A percentile compares a stretch with the other conserved stretches of the same genome.
phyloP scores from a whole-genome alignment of 805 yeast genomes.

The Wickerhamiella brachini region DNA sequence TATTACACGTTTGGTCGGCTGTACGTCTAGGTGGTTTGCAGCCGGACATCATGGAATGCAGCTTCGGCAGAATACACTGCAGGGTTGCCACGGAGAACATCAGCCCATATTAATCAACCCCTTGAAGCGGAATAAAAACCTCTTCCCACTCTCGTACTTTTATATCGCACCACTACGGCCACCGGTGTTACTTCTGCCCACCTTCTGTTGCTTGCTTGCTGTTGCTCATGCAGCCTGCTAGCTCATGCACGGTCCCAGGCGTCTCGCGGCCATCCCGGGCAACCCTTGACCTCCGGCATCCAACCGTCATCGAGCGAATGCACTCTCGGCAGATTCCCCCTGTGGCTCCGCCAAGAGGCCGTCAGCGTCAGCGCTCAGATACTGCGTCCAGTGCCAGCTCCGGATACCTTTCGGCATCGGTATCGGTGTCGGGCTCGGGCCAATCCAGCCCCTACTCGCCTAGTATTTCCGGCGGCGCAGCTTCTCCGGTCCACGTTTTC shows the following conservation, averaged over 20 bases:
- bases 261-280: not conserved
- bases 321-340: not conserved
- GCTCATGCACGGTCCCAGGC: not conserved
- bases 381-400: not conserved
- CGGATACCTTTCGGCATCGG: not conserved
- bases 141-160: no score
- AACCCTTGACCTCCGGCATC: not conserved
- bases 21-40: no score
- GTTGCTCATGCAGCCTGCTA: not conserved
- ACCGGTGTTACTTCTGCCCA: no score
- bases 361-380: not conserved
- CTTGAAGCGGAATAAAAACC: no score
- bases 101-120: not conserved
- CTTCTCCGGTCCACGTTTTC: slow-evolving; percentile 16
- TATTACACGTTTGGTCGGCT: no score
- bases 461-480: not conserved
- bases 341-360: not conserved
- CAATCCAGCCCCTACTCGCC: not conserved
- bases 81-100: not conserved
- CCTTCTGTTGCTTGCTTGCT: not conserved
- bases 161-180: no score
- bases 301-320: not conserved
- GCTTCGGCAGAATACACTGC: no score
- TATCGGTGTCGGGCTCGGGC: not conserved
- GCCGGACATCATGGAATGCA: no score